Evolutionary conservation across 345 rosid genomes (phyloP).

Genomic region (Geranium rotundifolium): DNA sequence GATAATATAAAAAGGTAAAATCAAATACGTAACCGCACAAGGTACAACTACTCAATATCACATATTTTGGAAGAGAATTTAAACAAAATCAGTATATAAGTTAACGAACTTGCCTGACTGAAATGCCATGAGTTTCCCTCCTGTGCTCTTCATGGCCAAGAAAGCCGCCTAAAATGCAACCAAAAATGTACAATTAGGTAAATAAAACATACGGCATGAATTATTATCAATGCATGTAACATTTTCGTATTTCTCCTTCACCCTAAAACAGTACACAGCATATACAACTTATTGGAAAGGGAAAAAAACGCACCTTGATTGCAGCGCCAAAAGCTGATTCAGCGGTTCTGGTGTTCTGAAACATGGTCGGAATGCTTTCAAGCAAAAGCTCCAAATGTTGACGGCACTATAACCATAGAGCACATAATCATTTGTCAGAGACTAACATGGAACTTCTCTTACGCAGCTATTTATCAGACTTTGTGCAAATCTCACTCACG

Average conservation of each 20-base stretch:
- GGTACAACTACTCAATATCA: not conserved
- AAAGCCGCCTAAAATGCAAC: slow-evolving; percentile 57
- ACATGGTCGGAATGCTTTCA: slow-evolving; percentile 93
- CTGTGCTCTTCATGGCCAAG: slow-evolving; percentile 88
- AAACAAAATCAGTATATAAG: not conserved
- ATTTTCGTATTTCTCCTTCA: not conserved
- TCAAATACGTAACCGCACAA: not conserved
- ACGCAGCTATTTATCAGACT: not conserved
- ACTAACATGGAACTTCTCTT: not conserved
- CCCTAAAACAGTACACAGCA: not conserved
- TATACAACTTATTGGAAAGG: not conserved
- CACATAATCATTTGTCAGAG: too few species aligned
- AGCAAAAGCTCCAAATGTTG: slow-evolving; percentile 86
- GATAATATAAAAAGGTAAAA: not conserved
- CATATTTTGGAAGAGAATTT: not conserved
- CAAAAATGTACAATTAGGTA: not conserved
- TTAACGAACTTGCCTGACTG: slow-evolving; percentile 65
- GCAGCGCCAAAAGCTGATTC: slow-evolving; percentile 99
- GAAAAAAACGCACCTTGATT: slow-evolving; percentile 45
- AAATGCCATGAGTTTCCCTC: slow-evolving; percentile 91
- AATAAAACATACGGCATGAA: too few species aligned
- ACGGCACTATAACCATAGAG: slow-evolving; percentile 44
- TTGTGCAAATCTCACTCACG: too few species aligned
- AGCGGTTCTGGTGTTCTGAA: slow-evolving; percentile 67
- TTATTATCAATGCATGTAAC: too few species aligned